Evolutionary conservation across 148 eudicot genomes (phyloP), one percentile per base, ranked within the genome.

Genomic region (Fallopia convolvulus): DNA sequence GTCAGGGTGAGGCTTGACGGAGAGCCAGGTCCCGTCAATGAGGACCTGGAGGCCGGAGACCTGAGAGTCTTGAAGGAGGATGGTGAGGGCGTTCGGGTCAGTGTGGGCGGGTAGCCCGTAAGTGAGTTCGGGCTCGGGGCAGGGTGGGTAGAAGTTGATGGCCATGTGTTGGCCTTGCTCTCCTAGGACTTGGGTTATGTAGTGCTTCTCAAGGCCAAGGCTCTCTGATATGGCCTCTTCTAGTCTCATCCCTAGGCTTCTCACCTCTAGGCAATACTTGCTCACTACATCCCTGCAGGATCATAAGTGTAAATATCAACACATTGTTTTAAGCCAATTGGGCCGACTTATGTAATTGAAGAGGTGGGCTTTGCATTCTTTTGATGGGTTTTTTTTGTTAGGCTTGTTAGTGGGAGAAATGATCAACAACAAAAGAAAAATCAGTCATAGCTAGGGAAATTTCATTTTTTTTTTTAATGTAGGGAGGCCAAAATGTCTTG

Each of bases 81-180:
- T 88, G 17, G 99, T 95, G 49, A 95, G 91, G 70, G 99, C 89
- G 72, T 95, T 91, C 8, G 99, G 99, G 78, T 95, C 97, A 0
- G 99, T 91, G 72, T 95, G 99, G 17, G 82, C 92, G 0, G 97
- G 99, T 70, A 95, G 82, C 47, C 99, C 99, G 18, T 84, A 95
- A 0, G 99, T 95, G 72, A 92, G 79, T 40, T 92, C 97, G 0
- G 99, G 99, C 41, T 91, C 83, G 0, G 99, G 99, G 72, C 99
- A 95, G 0, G 90, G 85, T 0, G 99, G 99, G 75, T 95, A 95
- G 77, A 85, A 91, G 77, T 95, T 95, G 41, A 95, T 75, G 0
- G 99, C 97, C 99, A 95, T 92, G 44, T 95, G 99, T 65, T 95
- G 99, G 9, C 94, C 97, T 85, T 88, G 97, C 76, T 89, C 93